Percentiles rank a stretch among this genome's conserved stretches.
These are phyloP conservation scores for Xylaria polymorpha DNA, from an alignment of 2,329 filamentous ascomycete species.

Conservation along the genomic window DNA sequence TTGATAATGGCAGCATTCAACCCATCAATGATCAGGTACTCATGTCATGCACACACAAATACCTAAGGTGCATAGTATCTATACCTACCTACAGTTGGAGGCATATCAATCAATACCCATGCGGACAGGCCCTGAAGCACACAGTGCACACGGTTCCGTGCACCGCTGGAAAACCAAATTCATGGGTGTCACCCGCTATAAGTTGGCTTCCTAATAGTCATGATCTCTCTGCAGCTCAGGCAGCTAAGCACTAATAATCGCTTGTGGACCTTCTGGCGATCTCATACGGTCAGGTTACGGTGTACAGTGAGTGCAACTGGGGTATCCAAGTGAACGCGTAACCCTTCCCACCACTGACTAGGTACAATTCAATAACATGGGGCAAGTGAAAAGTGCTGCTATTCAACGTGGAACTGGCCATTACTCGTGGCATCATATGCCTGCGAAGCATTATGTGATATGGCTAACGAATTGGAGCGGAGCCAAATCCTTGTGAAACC, in stretches of 20 bases:
- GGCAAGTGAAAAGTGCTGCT: constrained; percentile 1
- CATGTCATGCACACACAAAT: background rate
- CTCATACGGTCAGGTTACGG: no score
- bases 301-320: background rate
- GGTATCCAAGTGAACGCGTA: constrained; percentile 31
- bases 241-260: constrained; percentile 14
- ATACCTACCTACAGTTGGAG: background rate
- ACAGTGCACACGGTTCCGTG: constrained; percentile 25
- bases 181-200: constrained; percentile 25
- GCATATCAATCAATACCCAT: background rate
- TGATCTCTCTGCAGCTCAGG: constrained; percentile 4
- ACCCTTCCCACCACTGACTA: constrained; percentile 24
- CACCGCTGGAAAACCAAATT: constrained; percentile 2
- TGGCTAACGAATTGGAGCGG: constrained; percentile 6
- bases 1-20: background rate
- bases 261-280: constrained; percentile 20
- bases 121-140: background rate
- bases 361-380: constrained; percentile 16
- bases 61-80: background rate
- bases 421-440: constrained; percentile 31
- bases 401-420: constrained; percentile 7
- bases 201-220: background rate
- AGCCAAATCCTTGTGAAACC: constrained; percentile 19
- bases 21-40: background rate
- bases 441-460: constrained; percentile 23